A percentile compares a stretch with the other conserved stretches of the same genome.
phyloP scores from a whole-genome alignment of 2,329 filamentous ascomycete genomes.

The Claviceps maximensis region DNA sequence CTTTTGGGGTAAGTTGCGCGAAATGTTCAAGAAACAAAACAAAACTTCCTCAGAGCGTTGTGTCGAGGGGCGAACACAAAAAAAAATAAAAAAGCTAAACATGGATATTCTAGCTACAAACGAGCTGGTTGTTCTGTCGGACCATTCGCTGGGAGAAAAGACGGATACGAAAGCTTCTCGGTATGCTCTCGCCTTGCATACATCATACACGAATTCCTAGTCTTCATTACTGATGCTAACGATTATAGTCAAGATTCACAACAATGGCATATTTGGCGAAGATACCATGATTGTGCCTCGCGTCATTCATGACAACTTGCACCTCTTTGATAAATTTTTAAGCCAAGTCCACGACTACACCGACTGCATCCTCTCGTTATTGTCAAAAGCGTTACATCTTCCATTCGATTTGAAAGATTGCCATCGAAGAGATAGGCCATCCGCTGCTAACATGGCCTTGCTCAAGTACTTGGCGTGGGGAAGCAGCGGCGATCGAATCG shows the following conservation, averaged over 20 bases:
- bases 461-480: slow-evolving; percentile 10
- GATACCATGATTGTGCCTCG: slow-evolving; percentile 3
- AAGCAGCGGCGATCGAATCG: slow-evolving; percentile 6
- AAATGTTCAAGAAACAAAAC: too few species aligned
- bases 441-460: slow-evolving; percentile 8
- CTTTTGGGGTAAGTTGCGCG: slow-evolving; percentile 1
- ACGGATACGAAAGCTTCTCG: slow-evolving; percentile 4
- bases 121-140: slow-evolving; percentile 2
- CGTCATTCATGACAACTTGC: slow-evolving; percentile 3
- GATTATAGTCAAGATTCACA: slow-evolving; percentile 62
- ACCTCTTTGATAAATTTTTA: slow-evolving; percentile 3
- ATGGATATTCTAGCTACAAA: background rate
- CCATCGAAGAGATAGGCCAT: slow-evolving; percentile 8
- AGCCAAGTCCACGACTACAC: background rate
- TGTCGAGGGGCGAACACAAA: too few species aligned
- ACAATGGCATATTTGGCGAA: slow-evolving; percentile 4
- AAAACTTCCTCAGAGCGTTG: too few species aligned
- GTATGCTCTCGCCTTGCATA: too few species aligned
- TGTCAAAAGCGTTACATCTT: slow-evolving; percentile 3
- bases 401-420: slow-evolving; percentile 3
- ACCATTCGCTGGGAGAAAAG: slow-evolving; percentile 1
- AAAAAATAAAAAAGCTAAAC: background rate
- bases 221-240: slow-evolving; percentile 30
- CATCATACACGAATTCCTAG: too few species aligned
- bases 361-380: slow-evolving; percentile 4